A percentile compares a stretch with the other conserved stretches of the same genome.
phyloP scores from a whole-genome alignment of 768 basidiomycete species.

The Leccinum subgranulosum region DNA sequence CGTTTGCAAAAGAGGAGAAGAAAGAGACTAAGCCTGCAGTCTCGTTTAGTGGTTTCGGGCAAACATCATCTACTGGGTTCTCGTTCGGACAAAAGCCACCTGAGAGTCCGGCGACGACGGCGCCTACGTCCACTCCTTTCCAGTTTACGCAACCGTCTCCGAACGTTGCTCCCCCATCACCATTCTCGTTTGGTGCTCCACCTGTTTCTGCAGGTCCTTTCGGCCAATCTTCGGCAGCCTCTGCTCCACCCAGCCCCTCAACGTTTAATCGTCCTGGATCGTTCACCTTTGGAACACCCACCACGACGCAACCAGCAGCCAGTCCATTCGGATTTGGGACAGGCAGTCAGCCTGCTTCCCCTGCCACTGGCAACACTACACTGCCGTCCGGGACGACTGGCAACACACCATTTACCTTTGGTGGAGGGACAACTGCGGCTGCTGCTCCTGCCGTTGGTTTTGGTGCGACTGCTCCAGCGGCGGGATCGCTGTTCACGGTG shows the following conservation, averaged over 20 bases:
- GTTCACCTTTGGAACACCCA: constrained; percentile 45
- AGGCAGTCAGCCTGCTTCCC: constrained; percentile 57
- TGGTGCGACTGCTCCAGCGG: constrained; percentile 33
- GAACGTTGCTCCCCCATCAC: constrained; percentile 34
- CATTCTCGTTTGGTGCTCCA: constrained; percentile 45
- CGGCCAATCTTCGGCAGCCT: constrained; percentile 38
- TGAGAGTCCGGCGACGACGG: constrained; percentile 37
- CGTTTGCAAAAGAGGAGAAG: constrained; percentile 50
- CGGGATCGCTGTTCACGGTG: constrained; percentile 52
- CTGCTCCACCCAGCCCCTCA: constrained; percentile 57
- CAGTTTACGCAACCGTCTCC: constrained; percentile 44
- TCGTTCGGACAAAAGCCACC: constrained; percentile 44
- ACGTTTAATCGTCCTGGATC: constrained; percentile 47
- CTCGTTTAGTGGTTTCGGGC: constrained; percentile 48
- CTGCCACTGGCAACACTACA: constrained; percentile 40
- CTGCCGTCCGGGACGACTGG: constrained; percentile 30
- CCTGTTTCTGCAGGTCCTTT: constrained; percentile 40
- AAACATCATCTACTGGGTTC: constrained; percentile 40
- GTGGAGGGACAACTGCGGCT: constrained; percentile 29
- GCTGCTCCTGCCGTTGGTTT: constrained; percentile 41
- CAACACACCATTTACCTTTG: constrained; percentile 36
- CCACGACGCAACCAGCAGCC: constrained; percentile 35
- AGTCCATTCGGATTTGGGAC: constrained; percentile 46
- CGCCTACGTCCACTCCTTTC: constrained; percentile 42
- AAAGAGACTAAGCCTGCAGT: constrained; percentile 41